Base-by-base conservation (phyloP, 1,284 basidiomycete species). In the Sanghuangporus weigelae region DNA sequence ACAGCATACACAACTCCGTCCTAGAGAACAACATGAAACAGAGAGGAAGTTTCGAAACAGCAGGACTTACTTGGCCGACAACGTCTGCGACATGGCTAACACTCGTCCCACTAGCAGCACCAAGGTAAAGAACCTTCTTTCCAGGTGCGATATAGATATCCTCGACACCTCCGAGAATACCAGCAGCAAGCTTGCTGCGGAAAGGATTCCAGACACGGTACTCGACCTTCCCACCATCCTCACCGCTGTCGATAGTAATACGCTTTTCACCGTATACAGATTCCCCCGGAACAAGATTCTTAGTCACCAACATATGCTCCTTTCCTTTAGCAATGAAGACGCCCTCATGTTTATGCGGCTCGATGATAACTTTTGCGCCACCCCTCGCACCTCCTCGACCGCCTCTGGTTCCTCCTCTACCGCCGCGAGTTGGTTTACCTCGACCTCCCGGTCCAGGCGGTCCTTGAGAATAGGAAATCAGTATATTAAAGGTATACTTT, bases 151-250 rank as follows among this genome's bases (percentile, higher is more conserved):
- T 96, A 79, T 86, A 95, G 70, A 99, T 95, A 70, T 95, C 79
- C 74, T 98, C 96, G 74, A 99, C 81, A 75, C 96, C 97, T 72
- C 95, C 95, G 64, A 99, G 82, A 60, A 99, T 93, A 79, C 96
- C 97, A 48, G 96, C 96, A 40, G 96, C 97, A 70, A 99, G 79
- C 84, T 99, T 99, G 74, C 86, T 90, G 69, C 97, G 85, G 89
- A 99, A 99, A 63, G 96, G 97, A 81, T 99, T 99, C 96, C 96
- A 99, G 40, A 99, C 97, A 66, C 96, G 85, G 79, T 98, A 99
- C 78, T 99, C 96, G 70, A 89, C 84, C 81, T 99, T 99, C 65
- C 88, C 90, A 62, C 87, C 92, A 57, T 92, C 90, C 64, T 85
- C 83, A 57, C 83, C 85, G 4, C 86, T 86, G 8, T 93, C 90